These are phyloP conservation scores for Ochromonas danica DNA, from an alignment of 108 stramenopile genomes.

Conservation along the genomic window DNA sequence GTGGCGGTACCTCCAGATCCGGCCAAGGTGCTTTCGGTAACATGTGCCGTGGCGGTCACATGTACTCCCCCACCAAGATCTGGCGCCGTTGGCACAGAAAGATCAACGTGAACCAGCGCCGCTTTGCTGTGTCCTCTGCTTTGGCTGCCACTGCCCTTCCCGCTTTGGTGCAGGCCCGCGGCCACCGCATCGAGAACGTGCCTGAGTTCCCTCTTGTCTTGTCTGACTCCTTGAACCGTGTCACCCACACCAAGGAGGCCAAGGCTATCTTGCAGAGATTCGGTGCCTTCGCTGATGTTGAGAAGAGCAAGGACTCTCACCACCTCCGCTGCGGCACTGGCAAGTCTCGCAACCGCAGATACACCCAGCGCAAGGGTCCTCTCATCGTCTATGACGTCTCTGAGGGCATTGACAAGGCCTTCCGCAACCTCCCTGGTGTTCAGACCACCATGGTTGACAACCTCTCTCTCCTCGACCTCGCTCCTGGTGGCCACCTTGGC, in stretches of 20 bases:
- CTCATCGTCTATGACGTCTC: conserved; percentile 90
- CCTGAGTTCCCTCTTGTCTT: conserved; percentile 96
- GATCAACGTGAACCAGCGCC: conserved; percentile 90
- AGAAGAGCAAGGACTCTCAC: conserved; percentile 89
- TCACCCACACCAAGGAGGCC: conserved; percentile 86
- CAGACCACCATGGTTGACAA: conserved; percentile 86
- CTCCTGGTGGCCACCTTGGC: conserved; percentile 99
- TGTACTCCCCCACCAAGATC: conserved; percentile 98
- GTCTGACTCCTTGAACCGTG: conserved; percentile 64
- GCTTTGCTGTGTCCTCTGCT: conserved; percentile 94
- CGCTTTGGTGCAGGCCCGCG: conserved; percentile 96
- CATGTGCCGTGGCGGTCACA: conserved; percentile 94
- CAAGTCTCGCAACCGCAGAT: conserved; percentile 96
- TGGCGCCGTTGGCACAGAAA: conserved; percentile 99
- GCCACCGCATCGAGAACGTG: conserved; percentile 90
- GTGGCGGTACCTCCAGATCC: conserved; percentile 95
- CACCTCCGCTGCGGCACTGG: conserved; percentile 96
- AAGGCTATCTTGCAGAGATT: conserved; percentile 79
- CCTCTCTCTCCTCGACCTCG: conserved; percentile 92
- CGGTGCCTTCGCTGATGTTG: conserved; percentile 89
- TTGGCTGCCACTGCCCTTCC: conserved; percentile 95
- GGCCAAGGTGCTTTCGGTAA: conserved; percentile 99
- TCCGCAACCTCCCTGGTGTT: conserved; percentile 96
- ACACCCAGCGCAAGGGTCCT: conserved; percentile 91
- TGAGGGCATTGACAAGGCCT: conserved; percentile 70